Percentiles rank a stretch among this genome's conserved stretches.
Conservation (phyloP, 2,329 filamentous ascomycete species). For the Cercospora beticola region DNA sequence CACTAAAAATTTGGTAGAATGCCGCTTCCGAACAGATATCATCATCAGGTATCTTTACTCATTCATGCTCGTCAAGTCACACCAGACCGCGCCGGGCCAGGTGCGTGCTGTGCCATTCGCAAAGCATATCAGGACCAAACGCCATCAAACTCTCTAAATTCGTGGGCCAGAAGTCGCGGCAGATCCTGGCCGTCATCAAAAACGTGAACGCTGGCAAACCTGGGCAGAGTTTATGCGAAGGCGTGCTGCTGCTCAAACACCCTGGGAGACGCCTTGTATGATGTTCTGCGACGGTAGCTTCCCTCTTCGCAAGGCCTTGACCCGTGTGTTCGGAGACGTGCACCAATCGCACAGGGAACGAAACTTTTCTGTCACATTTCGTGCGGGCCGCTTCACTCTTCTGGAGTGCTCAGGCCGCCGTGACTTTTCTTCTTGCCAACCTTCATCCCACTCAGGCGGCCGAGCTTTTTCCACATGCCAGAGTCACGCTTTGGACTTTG, state of each 20-base stretch:
- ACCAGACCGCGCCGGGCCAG: background rate
- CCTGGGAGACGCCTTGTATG: background rate
- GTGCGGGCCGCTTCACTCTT: slow-evolving; percentile 16
- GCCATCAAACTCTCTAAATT: slow-evolving; percentile 4
- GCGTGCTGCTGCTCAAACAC: background rate
- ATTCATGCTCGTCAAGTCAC: slow-evolving; percentile 13
- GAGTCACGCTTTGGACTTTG: slow-evolving; percentile 37
- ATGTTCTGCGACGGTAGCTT: background rate
- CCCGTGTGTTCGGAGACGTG: background rate
- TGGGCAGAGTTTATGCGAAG: background rate
- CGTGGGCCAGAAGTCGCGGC: background rate
- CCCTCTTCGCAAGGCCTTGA: background rate
- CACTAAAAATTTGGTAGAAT: background rate
- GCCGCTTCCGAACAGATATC: background rate
- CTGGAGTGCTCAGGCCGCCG: slow-evolving; percentile 30
- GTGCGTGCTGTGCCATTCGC: slow-evolving; percentile 8
- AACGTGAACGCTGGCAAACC: slow-evolving; percentile 11
- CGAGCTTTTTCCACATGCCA: slow-evolving; percentile 42
- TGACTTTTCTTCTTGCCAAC: slow-evolving; percentile 38
- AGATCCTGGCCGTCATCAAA: slow-evolving; percentile 1
- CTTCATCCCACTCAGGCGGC: slow-evolving; percentile 41
- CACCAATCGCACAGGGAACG: background rate
- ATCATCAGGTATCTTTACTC: slow-evolving; percentile 4
- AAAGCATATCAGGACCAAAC: slow-evolving; percentile 1
- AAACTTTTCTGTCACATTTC: background rate